Conservation (phyloP, 257 asterid species). For the Misopates orontium region DNA sequence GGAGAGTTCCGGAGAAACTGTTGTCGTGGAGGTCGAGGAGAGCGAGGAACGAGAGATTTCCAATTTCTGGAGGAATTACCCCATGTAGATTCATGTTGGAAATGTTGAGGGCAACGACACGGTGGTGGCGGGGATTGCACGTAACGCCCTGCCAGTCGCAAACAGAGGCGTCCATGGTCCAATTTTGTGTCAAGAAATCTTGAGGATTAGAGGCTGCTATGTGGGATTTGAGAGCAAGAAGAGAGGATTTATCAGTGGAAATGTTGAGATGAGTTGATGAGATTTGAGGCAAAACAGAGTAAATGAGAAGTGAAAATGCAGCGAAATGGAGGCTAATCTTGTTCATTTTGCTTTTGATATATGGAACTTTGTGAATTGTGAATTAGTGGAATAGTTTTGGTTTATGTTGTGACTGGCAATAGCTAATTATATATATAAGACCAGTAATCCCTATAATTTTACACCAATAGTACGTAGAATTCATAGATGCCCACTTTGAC, state of each 20-base stretch:
- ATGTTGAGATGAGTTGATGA: too few species aligned
- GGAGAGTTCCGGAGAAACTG: neutral
- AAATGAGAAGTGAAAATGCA: too few species aligned
- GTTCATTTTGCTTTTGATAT: too few species aligned
- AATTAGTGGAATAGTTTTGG: too few species aligned
- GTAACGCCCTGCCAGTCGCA: slow-evolving; percentile 5
- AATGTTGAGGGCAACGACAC: neutral
- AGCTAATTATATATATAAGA: too few species aligned
- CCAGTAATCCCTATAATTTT: too few species aligned
- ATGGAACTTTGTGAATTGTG: too few species aligned
- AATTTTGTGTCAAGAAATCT: neutral
- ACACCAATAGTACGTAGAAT: too few species aligned
- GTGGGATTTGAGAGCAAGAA: slow-evolving; percentile 5
- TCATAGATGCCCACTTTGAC: too few species aligned
- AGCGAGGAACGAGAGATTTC: slow-evolving; percentile 12
- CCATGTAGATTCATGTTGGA: slow-evolving; percentile 12
- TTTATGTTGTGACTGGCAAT: too few species aligned
- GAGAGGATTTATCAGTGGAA: neutral
- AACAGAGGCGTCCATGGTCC: slow-evolving; percentile 12
- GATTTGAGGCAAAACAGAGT: too few species aligned
- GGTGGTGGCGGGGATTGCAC: neutral
- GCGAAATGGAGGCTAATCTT: too few species aligned
- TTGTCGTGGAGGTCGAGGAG: neutral
- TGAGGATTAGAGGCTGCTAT: neutral
- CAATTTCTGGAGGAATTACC: neutral